phyloP scores from a whole-genome alignment of 2,329 filamentous ascomycete genomes.

The Plenodomus tracheiphilus region DNA sequence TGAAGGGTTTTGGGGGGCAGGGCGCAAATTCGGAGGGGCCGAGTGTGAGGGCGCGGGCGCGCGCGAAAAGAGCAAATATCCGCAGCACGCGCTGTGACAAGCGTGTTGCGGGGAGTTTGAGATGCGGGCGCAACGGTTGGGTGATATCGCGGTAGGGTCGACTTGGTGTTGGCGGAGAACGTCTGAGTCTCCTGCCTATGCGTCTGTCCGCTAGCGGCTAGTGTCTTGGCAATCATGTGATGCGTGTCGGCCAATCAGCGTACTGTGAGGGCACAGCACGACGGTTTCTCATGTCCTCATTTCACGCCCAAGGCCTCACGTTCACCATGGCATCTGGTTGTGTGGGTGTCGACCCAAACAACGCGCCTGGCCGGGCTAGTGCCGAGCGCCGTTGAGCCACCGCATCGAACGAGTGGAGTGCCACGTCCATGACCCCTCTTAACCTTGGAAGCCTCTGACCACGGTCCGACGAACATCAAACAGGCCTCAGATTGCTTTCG shows the following conservation, averaged over 20 bases:
- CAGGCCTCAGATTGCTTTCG: slow-evolving; percentile 1
- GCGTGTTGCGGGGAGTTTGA: slow-evolving; percentile 41
- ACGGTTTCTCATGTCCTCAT: background rate
- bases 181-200: slow-evolving; percentile 13
- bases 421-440: slow-evolving; percentile 25
- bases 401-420: slow-evolving; percentile 31
- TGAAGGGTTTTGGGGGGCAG: slow-evolving; percentile 29
- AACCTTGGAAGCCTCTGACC: slow-evolving; percentile 8
- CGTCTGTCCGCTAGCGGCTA: slow-evolving; percentile 16
- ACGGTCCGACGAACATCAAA: slow-evolving; percentile 19
- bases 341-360: slow-evolving; percentile 10
- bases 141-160: slow-evolving; percentile 36
- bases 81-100: slow-evolving; percentile 39
- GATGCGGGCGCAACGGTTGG: slow-evolving; percentile 39
- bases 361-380: slow-evolving; percentile 25
- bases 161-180: slow-evolving; percentile 28
- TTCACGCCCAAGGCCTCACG: background rate
- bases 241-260: slow-evolving; percentile 8
- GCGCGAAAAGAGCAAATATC: slow-evolving; percentile 24
- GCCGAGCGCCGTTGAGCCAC: slow-evolving; percentile 25
- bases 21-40: slow-evolving; percentile 33
- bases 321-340: slow-evolving; percentile 8
- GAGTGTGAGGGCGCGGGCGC: slow-evolving; percentile 29
- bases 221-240: slow-evolving; percentile 27
- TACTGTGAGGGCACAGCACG: background rate